A percentile compares a stretch with the other conserved stretches of the same genome.
phyloP scores from a whole-genome alignment of 495 filamentous ascomycete species.

The Chaetomium cochliodes region DNA sequence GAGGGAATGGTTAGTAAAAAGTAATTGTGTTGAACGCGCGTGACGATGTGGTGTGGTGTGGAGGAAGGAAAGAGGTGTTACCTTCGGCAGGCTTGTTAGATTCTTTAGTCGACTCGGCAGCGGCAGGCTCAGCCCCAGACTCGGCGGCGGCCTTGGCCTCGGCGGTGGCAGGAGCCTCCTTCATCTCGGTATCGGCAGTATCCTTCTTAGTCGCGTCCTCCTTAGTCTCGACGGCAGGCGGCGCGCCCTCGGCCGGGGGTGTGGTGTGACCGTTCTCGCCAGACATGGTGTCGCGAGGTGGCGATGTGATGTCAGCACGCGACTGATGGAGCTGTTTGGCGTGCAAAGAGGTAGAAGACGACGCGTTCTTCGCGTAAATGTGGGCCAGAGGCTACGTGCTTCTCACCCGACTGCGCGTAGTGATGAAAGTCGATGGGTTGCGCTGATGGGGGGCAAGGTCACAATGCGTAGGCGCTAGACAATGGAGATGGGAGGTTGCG shows the following conservation, averaged over 20 bases:
- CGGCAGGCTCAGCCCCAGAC: slow-evolving; percentile 24
- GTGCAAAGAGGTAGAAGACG: slow-evolving; percentile 23
- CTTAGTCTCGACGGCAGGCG: slow-evolving; percentile 19
- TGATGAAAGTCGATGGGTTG: slow-evolving; percentile 33
- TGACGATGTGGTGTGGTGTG: neutral
- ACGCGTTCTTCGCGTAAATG: slow-evolving; percentile 36
- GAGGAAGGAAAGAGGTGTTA: slow-evolving; percentile 8
- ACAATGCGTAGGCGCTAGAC: slow-evolving; percentile 34
- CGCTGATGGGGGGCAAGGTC: slow-evolving; percentile 21
- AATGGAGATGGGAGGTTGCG: slow-evolving; percentile 28
- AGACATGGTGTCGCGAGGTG: slow-evolving; percentile 26
- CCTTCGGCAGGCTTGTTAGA: slow-evolving; percentile 28
- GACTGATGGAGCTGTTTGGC: slow-evolving; percentile 22
- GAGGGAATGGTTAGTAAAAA: slow-evolving; percentile 21
- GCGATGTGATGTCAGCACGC: slow-evolving; percentile 33
- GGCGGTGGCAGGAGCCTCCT: slow-evolving; percentile 23
- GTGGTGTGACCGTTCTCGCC: slow-evolving; percentile 23
- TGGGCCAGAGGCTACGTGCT: slow-evolving; percentile 20
- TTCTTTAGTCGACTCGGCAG: slow-evolving; percentile 21
- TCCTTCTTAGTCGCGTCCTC: slow-evolving; percentile 25
- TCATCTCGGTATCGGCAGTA: slow-evolving; percentile 5
- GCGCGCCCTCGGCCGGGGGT: slow-evolving; percentile 22
- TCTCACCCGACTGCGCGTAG: slow-evolving; percentile 14
- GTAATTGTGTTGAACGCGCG: slow-evolving; percentile 3
- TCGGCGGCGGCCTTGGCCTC: slow-evolving; percentile 26